phyloP scores from a whole-genome alignment of 2,329 filamentous ascomycete genomes.

The Karstenula rhodostoma region DNA sequence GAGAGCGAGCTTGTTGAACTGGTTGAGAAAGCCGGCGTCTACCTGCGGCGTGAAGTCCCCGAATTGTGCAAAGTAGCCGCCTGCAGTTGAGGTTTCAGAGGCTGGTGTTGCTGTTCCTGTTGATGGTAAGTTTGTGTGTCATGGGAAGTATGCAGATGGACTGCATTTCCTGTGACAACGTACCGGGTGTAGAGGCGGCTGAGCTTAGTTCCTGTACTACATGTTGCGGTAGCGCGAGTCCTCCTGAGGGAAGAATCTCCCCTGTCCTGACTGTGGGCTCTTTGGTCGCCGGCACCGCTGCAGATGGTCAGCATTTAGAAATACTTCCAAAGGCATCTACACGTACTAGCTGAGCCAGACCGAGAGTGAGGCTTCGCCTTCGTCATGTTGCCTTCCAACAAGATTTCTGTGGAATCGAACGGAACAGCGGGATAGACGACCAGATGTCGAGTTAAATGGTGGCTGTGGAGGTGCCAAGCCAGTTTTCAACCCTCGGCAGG shows the following conservation, averaged over 20 bases:
- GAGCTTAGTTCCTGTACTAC: neutral
- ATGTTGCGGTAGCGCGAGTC: neutral
- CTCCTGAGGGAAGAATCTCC: slow-evolving; percentile 1
- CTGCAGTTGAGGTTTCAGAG: neutral
- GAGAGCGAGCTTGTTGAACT: slow-evolving; percentile 24
- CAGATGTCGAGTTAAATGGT: neutral
- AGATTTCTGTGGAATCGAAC: too few species aligned
- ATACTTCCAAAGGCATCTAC: neutral
- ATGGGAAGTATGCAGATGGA: neutral
- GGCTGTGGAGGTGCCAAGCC: neutral
- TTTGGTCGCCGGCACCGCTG: neutral
- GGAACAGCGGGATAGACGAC: neutral
- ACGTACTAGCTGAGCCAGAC: neutral
- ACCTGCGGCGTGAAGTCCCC: slow-evolving; percentile 11
- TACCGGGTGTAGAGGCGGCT: neutral
- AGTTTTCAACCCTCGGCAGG: neutral
- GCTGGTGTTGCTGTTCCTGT: slow-evolving; percentile 3
- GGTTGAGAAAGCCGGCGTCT: slow-evolving; percentile 13
- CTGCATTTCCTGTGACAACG: neutral
- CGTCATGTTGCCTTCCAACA: neutral
- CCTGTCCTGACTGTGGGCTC: neutral
- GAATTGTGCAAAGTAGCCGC: slow-evolving; percentile 15
- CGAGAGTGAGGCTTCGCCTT: neutral
- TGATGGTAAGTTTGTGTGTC: neutral
- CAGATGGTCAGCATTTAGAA: neutral